Conservation (phyloP, 495 filamentous ascomycete species). For the Aspergillus bridgeri region DNA sequence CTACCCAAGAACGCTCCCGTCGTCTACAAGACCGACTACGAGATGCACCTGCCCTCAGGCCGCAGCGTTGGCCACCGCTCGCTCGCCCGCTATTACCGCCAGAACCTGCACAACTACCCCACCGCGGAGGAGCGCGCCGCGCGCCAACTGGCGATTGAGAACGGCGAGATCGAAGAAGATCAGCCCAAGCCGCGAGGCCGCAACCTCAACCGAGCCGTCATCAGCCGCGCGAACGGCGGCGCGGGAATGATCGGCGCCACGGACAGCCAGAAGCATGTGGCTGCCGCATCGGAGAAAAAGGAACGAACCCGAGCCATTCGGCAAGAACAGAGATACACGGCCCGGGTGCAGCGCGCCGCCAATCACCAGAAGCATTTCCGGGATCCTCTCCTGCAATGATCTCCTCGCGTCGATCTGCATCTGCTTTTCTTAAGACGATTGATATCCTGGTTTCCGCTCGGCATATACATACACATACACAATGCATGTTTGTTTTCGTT, state of each 20-base stretch:
- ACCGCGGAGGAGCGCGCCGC: conserved; percentile 57
- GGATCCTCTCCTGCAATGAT: conserved; percentile 48
- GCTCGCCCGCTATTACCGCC: conserved; percentile 79
- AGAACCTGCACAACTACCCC: conserved; percentile 85
- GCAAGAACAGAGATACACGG: conserved; percentile 55
- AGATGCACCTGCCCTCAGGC: conserved; percentile 90
- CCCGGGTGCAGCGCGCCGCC: conserved; percentile 57
- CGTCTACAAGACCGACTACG: conserved; percentile 79
- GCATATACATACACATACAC: not conserved
- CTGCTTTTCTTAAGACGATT: not conserved
- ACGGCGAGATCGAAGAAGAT: conserved; percentile 47
- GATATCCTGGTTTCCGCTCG: not conserved
- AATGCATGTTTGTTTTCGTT: not conserved
- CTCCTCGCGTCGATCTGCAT: not conserved
- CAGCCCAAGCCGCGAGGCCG: conserved; percentile 33
- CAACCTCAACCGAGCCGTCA: conserved; percentile 56
- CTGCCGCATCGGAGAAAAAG: conserved; percentile 60
- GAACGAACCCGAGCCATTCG: conserved; percentile 60
- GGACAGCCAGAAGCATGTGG: conserved; percentile 65
- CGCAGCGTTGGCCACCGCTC: conserved; percentile 88
- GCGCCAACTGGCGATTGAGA: conserved; percentile 44
- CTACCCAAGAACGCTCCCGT: conserved; percentile 55
- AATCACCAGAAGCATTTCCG: conserved; percentile 80
- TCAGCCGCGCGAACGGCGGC: conserved; percentile 66
- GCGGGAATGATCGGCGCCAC: conserved; percentile 72